Evolutionary conservation across 345 rosid species (phyloP).

Genomic region (Mercurialis annua): DNA sequence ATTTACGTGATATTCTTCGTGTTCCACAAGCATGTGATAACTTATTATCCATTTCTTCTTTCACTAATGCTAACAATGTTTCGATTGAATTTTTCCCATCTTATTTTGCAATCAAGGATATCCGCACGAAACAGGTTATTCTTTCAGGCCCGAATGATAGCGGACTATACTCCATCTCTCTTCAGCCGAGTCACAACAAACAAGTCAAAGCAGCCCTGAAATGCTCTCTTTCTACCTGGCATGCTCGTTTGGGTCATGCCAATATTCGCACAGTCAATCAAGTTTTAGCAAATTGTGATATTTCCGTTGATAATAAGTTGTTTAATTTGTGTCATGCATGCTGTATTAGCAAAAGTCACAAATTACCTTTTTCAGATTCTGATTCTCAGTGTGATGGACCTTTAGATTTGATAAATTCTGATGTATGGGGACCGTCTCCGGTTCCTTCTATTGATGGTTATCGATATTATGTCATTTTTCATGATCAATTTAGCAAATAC

Average conservation of each 20-base stretch:
- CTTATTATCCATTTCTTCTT: not conserved
- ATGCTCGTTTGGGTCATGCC: not conserved
- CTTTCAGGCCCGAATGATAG: not conserved
- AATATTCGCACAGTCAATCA: not conserved
- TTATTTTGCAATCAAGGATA: not conserved
- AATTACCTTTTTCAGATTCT: not conserved
- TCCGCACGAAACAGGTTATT: not conserved
- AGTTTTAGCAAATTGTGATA: not conserved
- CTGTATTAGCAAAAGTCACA: not conserved
- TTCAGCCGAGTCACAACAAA: not conserved
- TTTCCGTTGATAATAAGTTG: not conserved
- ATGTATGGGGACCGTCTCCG: not conserved
- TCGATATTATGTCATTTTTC: not conserved
- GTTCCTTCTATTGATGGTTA: not conserved
- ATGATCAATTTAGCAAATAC: not conserved
- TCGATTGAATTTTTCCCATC: no score
- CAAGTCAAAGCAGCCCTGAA: no score
- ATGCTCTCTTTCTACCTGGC: not conserved
- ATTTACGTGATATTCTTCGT: not conserved
- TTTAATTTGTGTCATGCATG: not conserved
- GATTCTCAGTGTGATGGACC: not conserved
- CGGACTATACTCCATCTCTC: not conserved
- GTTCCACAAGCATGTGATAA: not conserved
- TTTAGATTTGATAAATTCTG: not conserved
- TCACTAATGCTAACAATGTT: not conserved